Evolutionary conservation across 306 rosid species (phyloP).

Genomic region (Dalbergia cochinchinensis): DNA sequence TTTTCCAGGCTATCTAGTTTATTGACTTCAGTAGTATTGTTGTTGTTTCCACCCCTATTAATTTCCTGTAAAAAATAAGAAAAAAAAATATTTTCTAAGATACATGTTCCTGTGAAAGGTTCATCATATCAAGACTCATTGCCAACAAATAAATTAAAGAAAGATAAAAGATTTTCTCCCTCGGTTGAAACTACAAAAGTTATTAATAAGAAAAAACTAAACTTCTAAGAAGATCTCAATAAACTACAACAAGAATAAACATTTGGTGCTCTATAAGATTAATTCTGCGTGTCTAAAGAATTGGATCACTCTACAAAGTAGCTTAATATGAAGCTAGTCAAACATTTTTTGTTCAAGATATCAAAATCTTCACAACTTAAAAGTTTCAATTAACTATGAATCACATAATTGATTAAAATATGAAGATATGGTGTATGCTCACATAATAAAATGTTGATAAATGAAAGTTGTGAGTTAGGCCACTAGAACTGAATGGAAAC

Average conservation of each 20-base stretch:
- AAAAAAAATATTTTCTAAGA: constrained; percentile 26
- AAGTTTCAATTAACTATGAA: not conserved
- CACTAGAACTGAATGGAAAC: not conserved
- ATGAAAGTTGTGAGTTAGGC: not conserved
- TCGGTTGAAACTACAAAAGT: too few relatives aligned
- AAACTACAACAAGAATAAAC: not conserved
- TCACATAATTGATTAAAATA: too few relatives aligned
- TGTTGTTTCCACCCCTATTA: constrained; percentile 51
- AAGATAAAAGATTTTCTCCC: constrained; percentile 10
- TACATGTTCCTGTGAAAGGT: constrained; percentile 20
- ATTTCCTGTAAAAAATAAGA: constrained; percentile 55
- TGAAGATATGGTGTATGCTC: not conserved
- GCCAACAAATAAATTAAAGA: not conserved
- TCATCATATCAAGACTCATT: constrained; percentile 20
- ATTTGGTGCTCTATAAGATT: not conserved
- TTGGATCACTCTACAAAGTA: not conserved
- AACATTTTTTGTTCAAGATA: not conserved
- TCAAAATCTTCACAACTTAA: constrained; percentile 8
- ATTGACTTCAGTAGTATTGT: constrained; percentile 42
- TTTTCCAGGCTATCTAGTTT: constrained; percentile 49
- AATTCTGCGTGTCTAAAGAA: not conserved
- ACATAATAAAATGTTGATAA: not conserved
- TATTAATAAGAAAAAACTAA: not conserved
- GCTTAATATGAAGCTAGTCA: not conserved
- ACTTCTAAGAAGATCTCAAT: not conserved